These are phyloP conservation scores for Alloteropsis semialata DNA, from an alignment of 176 grass and related monocot genomes.

Conservation along the genomic window DNA sequence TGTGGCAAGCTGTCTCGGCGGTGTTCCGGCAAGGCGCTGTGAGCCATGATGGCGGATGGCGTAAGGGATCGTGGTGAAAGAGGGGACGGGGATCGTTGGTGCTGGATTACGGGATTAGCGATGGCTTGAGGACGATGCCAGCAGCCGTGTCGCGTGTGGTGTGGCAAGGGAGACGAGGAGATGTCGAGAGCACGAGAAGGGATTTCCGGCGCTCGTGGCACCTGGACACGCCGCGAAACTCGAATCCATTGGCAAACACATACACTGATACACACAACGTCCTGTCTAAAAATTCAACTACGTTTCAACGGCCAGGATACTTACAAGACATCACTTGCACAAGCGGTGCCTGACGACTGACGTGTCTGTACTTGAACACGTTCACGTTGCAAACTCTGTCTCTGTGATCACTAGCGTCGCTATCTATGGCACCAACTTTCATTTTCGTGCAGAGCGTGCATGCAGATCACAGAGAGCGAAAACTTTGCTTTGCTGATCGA, in stretches of 20 bases:
- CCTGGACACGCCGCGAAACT: neutral
- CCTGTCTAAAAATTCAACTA: neutral
- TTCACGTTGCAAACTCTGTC: neutral
- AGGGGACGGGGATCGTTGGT: neutral
- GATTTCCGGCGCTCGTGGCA: neutral
- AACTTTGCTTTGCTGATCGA: neutral
- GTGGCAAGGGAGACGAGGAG: neutral
- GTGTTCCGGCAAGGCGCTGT: neutral
- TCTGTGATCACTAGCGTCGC: neutral
- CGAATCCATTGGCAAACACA: neutral
- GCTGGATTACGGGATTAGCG: neutral
- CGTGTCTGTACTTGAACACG: neutral
- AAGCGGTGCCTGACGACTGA: neutral
- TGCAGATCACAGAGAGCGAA: neutral
- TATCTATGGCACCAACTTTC: neutral
- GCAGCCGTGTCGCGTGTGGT: neutral
- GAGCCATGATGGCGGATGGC: neutral
- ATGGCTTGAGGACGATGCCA: neutral
- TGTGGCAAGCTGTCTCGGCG: neutral
- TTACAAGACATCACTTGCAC: neutral
- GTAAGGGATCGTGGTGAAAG: neutral
- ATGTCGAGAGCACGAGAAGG: no score
- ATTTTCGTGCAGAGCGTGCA: neutral
- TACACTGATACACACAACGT: neutral
- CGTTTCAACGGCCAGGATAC: neutral